Evolutionary conservation across 306 rosid genomes (phyloP).

Genomic region (Cyamopsis tetragonoloba): DNA sequence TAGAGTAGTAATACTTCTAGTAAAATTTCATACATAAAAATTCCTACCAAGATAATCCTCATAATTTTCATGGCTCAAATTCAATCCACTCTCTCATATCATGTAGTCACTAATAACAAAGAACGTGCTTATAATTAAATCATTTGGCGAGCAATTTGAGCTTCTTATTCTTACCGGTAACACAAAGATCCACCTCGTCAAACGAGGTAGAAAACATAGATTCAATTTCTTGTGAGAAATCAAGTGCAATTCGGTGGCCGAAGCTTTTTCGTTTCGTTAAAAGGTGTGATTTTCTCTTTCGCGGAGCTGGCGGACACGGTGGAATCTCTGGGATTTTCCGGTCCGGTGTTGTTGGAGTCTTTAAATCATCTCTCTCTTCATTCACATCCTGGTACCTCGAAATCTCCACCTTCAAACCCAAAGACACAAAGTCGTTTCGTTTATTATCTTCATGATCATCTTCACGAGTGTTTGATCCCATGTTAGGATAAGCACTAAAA

Average conservation of each 20-base stretch:
- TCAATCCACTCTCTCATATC: neutral
- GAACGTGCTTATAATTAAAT: too few relatives aligned
- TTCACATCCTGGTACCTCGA: neutral
- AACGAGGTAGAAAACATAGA: constrained; percentile 42
- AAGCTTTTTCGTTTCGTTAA: constrained; percentile 38
- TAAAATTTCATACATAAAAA: too few relatives aligned
- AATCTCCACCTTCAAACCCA: constrained; percentile 32
- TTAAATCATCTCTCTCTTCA: constrained; percentile 24
- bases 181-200: constrained; percentile 38
- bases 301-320: constrained; percentile 67
- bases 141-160: constrained; percentile 17
- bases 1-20: too few relatives aligned
- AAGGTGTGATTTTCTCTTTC: constrained; percentile 49
- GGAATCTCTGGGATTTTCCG: constrained; percentile 34
- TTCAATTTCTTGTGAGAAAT: constrained; percentile 42
- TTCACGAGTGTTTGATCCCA: too few relatives aligned
- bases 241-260: constrained; percentile 21
- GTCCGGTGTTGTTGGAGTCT: constrained; percentile 63
- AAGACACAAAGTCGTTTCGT: neutral
- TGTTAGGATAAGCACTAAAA: too few relatives aligned
- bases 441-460: neutral
- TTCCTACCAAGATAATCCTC: too few relatives aligned
- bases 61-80: neutral
- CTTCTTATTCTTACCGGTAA: constrained; percentile 41
- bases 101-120: too few relatives aligned